Base-by-base conservation (phyloP, 768 basidiomycete species). In the Lactarius sp. region DNA sequence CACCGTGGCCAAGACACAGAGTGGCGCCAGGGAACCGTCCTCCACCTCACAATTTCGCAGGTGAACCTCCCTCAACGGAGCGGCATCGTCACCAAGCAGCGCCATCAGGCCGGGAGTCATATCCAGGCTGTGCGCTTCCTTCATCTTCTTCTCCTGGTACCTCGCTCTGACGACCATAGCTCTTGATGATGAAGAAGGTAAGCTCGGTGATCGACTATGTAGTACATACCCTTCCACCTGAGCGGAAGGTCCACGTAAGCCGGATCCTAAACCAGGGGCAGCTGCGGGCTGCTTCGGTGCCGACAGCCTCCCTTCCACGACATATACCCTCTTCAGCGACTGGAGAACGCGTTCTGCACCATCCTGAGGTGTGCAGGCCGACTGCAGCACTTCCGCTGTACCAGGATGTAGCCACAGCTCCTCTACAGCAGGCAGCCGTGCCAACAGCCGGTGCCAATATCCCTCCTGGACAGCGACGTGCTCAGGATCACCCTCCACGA, bases 371-470 rank as follows among this genome's bases (percentile, higher is more conserved):
- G 34, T 3, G 31, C 36, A 53, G 31, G 56, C 52, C 4, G 62
- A 59, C n/a, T 16, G 13, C 18, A 63, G 54, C 16, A 59, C 62
- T 8, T 53, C 52, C 1, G 51, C 52, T 8, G 56, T 59, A n/a
- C 62, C 56, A 6, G 62, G 42, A 59, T 59, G 41, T 36, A 59
- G 37, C 52, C 55, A 62, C 4, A 62, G 33, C 13, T 57, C 61
- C 9, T 63, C 56, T 4, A 63, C 57, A 20, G 34, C 27, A 6
- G 44, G 56, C 42, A 63, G 34, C 0, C 44, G 44, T 18, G 18
- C 13, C 14, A 63, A 41, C 13, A 63, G 44, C n/a, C 49, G 62
- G 36, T 41, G n/a, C 62, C 62, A 63, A 31, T 53, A 63, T 47
- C 34, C 41, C 22, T 47, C 14, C 10, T 42, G 44, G 8, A 63